Conservation (phyloP, 768 basidiomycete genomes). For the Podaxis sp. region DNA sequence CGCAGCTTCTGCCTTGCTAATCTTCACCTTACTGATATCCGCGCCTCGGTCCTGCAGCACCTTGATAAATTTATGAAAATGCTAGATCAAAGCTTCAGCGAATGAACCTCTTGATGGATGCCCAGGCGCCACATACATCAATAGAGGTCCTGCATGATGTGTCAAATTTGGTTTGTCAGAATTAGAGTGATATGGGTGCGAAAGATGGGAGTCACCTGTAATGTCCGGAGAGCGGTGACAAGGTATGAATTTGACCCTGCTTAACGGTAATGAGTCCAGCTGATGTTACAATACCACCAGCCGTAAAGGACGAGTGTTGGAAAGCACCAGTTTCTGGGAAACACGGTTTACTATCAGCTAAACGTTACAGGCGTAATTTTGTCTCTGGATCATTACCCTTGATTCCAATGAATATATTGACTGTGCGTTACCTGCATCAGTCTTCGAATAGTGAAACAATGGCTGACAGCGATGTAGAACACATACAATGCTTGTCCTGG, state of each 20-base stretch:
- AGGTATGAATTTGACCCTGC: slow-evolving; percentile 51
- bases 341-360: not conserved
- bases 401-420: slow-evolving; percentile 65
- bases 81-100: slow-evolving; percentile 28
- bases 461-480: not conserved
- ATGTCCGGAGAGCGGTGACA: slow-evolving; percentile 66
- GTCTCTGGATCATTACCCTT: slow-evolving; percentile 35
- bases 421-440: slow-evolving; percentile 21
- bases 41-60: slow-evolving; percentile 48
- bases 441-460: not conserved
- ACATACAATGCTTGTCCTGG: slow-evolving; percentile 52
- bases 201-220: slow-evolving; percentile 35
- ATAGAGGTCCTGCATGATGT: slow-evolving; percentile 41
- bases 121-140: slow-evolving; percentile 28
- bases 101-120: not conserved
- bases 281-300: slow-evolving; percentile 58
- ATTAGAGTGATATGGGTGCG: not conserved
- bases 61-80: slow-evolving; percentile 54
- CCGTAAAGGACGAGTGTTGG: slow-evolving; percentile 61
- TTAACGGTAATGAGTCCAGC: slow-evolving; percentile 65
- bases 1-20: slow-evolving; percentile 56
- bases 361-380: not conserved
- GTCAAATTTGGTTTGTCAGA: not conserved
- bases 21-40: slow-evolving; percentile 54
- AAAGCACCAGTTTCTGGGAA: slow-evolving; percentile 46